These are phyloP conservation scores for Globisporangium viniferum DNA, from an alignment of 352 stramenopile species.

Conservation along the genomic window DNA sequence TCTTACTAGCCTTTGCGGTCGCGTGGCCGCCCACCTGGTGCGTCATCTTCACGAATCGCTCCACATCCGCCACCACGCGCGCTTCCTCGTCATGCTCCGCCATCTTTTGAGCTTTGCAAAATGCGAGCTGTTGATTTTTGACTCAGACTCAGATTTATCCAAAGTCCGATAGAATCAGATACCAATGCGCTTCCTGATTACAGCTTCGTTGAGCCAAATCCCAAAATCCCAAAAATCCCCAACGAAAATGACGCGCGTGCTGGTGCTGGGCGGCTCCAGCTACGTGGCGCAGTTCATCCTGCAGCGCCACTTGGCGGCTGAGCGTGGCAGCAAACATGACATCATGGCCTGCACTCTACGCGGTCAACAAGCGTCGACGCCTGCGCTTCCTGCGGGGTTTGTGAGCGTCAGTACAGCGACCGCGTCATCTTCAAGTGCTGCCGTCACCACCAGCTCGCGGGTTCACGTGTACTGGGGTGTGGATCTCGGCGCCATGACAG, in stretches of 20 bases:
- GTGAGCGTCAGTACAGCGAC: not conserved
- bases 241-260: constrained; percentile 23
- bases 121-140: not conserved
- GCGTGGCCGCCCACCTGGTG: constrained; percentile 82
- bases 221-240: not conserved
- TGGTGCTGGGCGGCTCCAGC: constrained; percentile 57
- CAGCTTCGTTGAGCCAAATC: not conserved
- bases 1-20: constrained; percentile 59
- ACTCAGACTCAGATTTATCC: not conserved
- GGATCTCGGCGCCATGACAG: constrained; percentile 27
- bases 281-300: constrained; percentile 71
- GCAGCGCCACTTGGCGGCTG: constrained; percentile 17
- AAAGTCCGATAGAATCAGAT: constrained; percentile 1
- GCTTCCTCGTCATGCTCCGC: constrained; percentile 3
- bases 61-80: constrained; percentile 1
- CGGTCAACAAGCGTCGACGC: not conserved
- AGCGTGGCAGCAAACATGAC: not conserved
- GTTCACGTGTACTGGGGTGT: constrained; percentile 47
- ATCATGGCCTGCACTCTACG: constrained; percentile 45
- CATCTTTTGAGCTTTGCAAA: constrained; percentile 7
- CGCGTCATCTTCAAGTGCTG: not conserved
- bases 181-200: not conserved
- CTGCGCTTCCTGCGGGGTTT: constrained; percentile 30
- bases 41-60: constrained; percentile 44
- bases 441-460: not conserved